A percentile compares a stretch with the other conserved stretches of the same genome.
Conservation (phyloP, 2,329 filamentous ascomycete species). For the Magnaporthiopsis poae region DNA sequence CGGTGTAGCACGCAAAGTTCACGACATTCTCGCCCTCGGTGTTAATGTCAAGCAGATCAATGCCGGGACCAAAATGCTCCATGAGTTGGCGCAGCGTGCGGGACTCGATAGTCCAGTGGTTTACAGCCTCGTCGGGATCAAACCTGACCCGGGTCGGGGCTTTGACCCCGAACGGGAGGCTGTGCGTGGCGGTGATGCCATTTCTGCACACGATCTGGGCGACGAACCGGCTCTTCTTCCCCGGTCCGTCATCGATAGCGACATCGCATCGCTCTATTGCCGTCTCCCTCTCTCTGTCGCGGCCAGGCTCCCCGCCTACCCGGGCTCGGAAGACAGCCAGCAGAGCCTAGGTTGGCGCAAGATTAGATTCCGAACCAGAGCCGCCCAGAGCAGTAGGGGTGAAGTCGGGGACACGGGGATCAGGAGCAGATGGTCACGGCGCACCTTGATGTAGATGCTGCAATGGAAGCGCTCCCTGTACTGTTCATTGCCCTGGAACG, state of each 20-base stretch:
- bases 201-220: slow-evolving; percentile 66
- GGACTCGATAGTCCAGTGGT: slow-evolving; percentile 64
- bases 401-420: background rate
- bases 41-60: slow-evolving; percentile 71
- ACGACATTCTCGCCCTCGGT: slow-evolving; percentile 61
- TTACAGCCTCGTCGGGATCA: slow-evolving; percentile 52
- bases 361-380: background rate
- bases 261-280: slow-evolving; percentile 68
- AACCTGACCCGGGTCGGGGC: slow-evolving; percentile 71
- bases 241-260: slow-evolving; percentile 59
- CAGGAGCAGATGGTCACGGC: slow-evolving; percentile 11
- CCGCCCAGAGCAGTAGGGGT: slow-evolving; percentile 1
- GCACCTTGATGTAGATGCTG: slow-evolving; percentile 61
- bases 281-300: slow-evolving; percentile 54
- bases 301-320: slow-evolving; percentile 43
- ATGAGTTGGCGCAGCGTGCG: slow-evolving; percentile 63
- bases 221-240: slow-evolving; percentile 63
- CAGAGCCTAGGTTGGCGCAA: slow-evolving; percentile 39
- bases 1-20: slow-evolving; percentile 72
- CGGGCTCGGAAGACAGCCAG: slow-evolving; percentile 67
- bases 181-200: slow-evolving; percentile 67
- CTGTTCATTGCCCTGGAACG: slow-evolving; percentile 46
- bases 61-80: slow-evolving; percentile 71
- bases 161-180: slow-evolving; percentile 62
- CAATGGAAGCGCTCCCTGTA: slow-evolving; percentile 59